Evolutionary conservation across 164 flowering plant genomes (phyloP).

Genomic region (Nymphaea colorata): DNA sequence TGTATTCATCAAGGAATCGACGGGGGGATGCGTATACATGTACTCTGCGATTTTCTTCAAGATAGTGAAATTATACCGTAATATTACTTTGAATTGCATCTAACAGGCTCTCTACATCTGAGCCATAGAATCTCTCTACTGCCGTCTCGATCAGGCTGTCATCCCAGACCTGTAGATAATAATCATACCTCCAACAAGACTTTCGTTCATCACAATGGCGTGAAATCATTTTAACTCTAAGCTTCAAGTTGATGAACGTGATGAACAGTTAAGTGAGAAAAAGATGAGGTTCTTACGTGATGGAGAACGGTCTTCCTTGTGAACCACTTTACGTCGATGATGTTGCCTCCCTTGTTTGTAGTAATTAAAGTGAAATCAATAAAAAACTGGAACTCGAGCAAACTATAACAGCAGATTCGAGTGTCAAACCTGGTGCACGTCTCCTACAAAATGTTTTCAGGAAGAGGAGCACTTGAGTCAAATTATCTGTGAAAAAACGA

Average conservation of each 20-base stretch:
- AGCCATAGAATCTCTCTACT: slow-evolving; percentile 39
- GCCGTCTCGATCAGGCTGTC: slow-evolving; percentile 61
- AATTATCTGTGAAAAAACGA: slow-evolving; percentile 43
- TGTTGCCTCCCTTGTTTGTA: slow-evolving; percentile 67
- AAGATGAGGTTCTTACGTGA: slow-evolving; percentile 40
- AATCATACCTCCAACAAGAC: no score
- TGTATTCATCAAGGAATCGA: not conserved
- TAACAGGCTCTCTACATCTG: slow-evolving; percentile 39
- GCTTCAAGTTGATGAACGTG: no score
- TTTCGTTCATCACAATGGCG: no score
- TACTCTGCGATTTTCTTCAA: not conserved
- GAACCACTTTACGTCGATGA: slow-evolving; percentile 80
- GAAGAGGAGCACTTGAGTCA: slow-evolving; percentile 79
- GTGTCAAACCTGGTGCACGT: slow-evolving; percentile 66
- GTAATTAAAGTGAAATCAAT: slow-evolving; percentile 6
- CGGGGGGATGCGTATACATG: not conserved
- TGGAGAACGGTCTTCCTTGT: slow-evolving; percentile 65
- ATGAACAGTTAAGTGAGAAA: no score
- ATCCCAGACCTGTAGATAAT: slow-evolving; percentile 49
- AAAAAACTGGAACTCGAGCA: no score
- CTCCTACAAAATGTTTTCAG: slow-evolving; percentile 82
- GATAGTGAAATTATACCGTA: slow-evolving; percentile 27
- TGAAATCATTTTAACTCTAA: no score
- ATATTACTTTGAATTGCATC: slow-evolving; percentile 52
- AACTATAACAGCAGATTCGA: not conserved